These are phyloP conservation scores for Candida peoriensis DNA, from an alignment of 805 yeast genomes.

Conservation along the genomic window DNA sequence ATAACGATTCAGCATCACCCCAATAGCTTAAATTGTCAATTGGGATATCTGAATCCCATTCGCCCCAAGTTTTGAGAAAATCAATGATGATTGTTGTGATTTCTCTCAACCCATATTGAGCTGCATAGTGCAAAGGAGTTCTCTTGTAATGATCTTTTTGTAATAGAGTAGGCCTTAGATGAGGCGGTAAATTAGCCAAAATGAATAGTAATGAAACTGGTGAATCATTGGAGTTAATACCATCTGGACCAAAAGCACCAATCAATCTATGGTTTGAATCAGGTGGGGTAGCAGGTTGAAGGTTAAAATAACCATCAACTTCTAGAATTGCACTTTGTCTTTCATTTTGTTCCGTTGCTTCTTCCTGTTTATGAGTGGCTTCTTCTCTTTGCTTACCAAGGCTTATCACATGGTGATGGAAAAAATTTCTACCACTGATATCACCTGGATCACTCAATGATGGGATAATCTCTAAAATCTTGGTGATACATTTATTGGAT, in stretches of 20 bases:
- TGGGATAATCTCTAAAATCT: conserved; percentile 45
- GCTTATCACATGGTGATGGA: conserved; percentile 78
- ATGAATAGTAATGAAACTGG: conserved; percentile 57
- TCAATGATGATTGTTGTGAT: conserved; percentile 54
- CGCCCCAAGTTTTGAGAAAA: conserved; percentile 53
- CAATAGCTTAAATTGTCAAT: conserved; percentile 54
- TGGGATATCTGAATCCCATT: conserved; percentile 43
- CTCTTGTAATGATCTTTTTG: conserved; percentile 72
- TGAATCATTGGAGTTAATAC: conserved; percentile 51
- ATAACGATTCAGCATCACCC: conserved; percentile 69
- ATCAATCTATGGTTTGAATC: conserved; percentile 42
- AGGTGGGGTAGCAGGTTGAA: conserved; percentile 47
- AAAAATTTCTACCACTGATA: conserved; percentile 74
- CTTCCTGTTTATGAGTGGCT: no score
- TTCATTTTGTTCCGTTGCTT: no score
- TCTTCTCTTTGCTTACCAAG: conserved; percentile 78
- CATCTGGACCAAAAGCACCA: conserved; percentile 58
- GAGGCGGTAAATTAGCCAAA: conserved; percentile 49
- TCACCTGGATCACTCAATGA: conserved; percentile 61
- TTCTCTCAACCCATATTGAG: conserved; percentile 75
- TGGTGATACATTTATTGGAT: conserved; percentile 53
- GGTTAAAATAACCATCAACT: conserved; percentile 4
- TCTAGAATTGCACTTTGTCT: conserved; percentile 1
- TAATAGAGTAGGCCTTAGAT: conserved; percentile 48
- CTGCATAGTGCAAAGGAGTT: conserved; percentile 86